These are phyloP conservation scores for Thozetella sp. DNA, from an alignment of 495 filamentous ascomycete genomes.

Conservation along the genomic window DNA sequence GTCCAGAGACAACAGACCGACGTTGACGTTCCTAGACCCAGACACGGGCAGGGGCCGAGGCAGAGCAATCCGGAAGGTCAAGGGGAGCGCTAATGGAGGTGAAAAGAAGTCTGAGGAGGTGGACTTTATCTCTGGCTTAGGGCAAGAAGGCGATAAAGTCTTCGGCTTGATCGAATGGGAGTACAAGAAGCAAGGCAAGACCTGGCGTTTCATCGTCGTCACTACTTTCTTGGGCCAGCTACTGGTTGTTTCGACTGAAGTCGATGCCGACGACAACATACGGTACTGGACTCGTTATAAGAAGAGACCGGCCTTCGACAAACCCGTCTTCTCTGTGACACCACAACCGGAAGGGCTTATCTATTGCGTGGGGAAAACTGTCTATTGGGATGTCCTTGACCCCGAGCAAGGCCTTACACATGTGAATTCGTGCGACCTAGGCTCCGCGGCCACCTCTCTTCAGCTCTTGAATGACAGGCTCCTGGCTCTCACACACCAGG, in stretches of 20 bases:
- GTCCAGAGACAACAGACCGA: conserved; percentile 29
- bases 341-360: conserved; percentile 45
- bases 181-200: conserved; percentile 33
- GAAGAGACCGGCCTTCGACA: conserved; percentile 27
- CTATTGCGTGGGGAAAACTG: conserved; percentile 36
- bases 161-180: conserved; percentile 46
- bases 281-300: conserved; percentile 44
- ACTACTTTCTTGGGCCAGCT: conserved; percentile 39
- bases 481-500: conserved; percentile 37
- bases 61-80: conserved; percentile 16
- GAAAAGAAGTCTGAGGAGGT: conserved; percentile 28
- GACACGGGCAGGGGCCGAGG: conserved; percentile 47
- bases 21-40: conserved; percentile 48
- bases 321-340: conserved; percentile 39
- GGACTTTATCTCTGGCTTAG: conserved; percentile 41
- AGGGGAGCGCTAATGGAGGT: neutral
- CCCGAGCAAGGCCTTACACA: conserved; percentile 41
- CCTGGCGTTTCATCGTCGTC: conserved; percentile 48
- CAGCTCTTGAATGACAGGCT: conserved; percentile 38
- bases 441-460: conserved; percentile 43
- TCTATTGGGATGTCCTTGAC: conserved; percentile 51
- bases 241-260: conserved; percentile 39
- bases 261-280: conserved; percentile 20
- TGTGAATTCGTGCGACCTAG: conserved; percentile 33
- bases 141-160: conserved; percentile 36